Evolutionary conservation across 345 rosid species (phyloP).

Genomic region (Citrus mangshanensis): DNA sequence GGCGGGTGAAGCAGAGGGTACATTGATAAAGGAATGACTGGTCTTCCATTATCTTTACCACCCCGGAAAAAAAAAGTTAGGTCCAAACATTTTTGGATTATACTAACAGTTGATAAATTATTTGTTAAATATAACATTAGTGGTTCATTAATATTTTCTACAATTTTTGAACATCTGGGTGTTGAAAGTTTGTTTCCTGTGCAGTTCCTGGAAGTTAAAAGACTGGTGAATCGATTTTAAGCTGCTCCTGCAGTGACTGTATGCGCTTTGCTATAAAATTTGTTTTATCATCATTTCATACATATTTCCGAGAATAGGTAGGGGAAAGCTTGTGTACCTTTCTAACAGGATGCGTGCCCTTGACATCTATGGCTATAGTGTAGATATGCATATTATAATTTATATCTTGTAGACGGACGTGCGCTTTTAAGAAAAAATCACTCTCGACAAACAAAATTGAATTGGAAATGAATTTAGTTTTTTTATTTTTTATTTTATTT

Average conservation of each 20-base stretch:
- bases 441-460: too few relatives aligned
- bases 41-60: not conserved
- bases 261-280: not conserved
- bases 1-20: conserved; percentile 75
- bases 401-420: too few relatives aligned
- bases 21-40: conserved; percentile 33
- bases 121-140: conserved; percentile 1
- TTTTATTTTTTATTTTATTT: too few relatives aligned
- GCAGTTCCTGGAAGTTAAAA: not conserved
- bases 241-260: not conserved
- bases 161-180: not conserved
- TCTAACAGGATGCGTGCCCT: not conserved
- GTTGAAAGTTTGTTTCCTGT: not conserved
- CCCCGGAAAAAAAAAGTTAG: not conserved
- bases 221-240: not conserved
- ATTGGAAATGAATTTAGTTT: too few relatives aligned
- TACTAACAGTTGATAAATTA: conserved; percentile 16
- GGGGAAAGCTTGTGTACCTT: not conserved
- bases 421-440: too few relatives aligned
- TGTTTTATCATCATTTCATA: not conserved
- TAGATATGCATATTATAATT: too few relatives aligned
- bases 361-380: too few relatives aligned
- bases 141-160: conserved; percentile 13
- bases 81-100: conserved; percentile 24
- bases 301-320: not conserved